Evolutionary conservation across 2,329 filamentous ascomycete genomes (phyloP).

Genomic region (Penicillium palitans): DNA sequence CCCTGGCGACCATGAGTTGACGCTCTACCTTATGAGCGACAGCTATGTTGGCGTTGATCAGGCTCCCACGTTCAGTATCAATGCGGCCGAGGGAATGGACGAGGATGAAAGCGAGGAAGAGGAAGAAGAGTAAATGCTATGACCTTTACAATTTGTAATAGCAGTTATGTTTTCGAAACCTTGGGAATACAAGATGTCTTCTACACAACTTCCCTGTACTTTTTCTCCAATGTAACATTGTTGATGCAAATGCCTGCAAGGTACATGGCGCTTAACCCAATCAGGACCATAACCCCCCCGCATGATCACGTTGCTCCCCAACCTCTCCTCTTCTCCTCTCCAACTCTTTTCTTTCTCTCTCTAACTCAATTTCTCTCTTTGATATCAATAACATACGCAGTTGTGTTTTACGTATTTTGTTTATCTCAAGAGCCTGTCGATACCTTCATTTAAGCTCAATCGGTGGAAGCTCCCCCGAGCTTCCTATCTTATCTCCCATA

Average conservation of each 20-base stretch:
- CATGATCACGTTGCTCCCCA: conserved; percentile 8
- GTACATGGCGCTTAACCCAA: conserved; percentile 5
- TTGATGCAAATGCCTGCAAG: background rate
- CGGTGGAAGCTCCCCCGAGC: conserved; percentile 14
- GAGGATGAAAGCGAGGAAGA: conserved; percentile 87
- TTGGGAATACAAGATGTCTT: conserved; percentile 19
- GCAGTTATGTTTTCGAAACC: conserved; percentile 16
- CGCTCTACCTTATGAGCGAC: conserved; percentile 94
- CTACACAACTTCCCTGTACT: too few relatives aligned
- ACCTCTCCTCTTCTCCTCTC: background rate
- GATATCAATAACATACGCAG: background rate
- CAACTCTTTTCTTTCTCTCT: conserved; percentile 1
- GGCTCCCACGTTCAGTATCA: conserved; percentile 83
- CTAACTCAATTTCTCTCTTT: background rate
- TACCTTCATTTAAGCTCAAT: background rate
- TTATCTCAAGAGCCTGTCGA: background rate
- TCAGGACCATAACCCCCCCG: conserved; percentile 3
- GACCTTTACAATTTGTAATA: conserved; percentile 20
- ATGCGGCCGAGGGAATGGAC: conserved; percentile 89
- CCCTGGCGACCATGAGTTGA: conserved; percentile 81
- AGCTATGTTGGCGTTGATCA: conserved; percentile 97
- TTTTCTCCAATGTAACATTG: background rate
- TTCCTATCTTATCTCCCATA: conserved; percentile 22
- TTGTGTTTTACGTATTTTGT: background rate
- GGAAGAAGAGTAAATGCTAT: conserved; percentile 56